Evolutionary conservation across 768 basidiomycete genomes (phyloP).

Genomic region (Asterophora lycoperdoides): DNA sequence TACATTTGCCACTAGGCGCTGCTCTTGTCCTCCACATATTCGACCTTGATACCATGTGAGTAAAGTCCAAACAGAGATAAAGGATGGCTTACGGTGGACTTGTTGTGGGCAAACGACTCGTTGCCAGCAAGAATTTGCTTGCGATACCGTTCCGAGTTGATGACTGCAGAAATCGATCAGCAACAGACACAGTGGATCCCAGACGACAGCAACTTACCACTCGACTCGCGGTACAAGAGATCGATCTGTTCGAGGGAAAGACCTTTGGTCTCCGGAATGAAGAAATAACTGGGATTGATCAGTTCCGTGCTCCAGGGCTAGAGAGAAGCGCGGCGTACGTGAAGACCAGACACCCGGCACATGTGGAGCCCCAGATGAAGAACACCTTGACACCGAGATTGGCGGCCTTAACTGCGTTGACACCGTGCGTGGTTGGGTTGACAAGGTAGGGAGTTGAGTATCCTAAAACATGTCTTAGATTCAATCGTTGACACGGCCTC

Average conservation of each 20-base stretch:
- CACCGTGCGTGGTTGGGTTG: constrained; percentile 23
- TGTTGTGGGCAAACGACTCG: constrained; percentile 15
- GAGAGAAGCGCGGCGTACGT: constrained; percentile 50
- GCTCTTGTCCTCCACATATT: too few relatives aligned
- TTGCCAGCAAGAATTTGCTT: constrained; percentile 15
- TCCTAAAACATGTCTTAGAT: constrained; percentile 14
- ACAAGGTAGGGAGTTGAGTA: constrained; percentile 53
- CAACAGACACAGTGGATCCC: too few relatives aligned
- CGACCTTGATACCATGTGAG: too few relatives aligned
- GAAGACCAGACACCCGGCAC: constrained; percentile 67
- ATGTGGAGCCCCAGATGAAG: constrained; percentile 79
- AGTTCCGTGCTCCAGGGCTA: neutral
- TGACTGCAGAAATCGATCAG: constrained; percentile 4
- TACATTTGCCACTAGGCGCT: too few relatives aligned
- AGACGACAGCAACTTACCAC: constrained; percentile 4
- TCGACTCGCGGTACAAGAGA: constrained; percentile 22
- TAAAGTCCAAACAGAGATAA: too few relatives aligned
- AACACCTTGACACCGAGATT: constrained; percentile 70
- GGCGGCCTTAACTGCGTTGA: constrained; percentile 30
- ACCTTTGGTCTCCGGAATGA: constrained; percentile 23
- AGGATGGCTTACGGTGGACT: constrained; percentile 1
- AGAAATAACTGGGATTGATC: constrained; percentile 16
- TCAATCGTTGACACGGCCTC: too few relatives aligned
- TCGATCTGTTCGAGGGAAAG: constrained; percentile 25
- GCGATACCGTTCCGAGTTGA: constrained; percentile 19